Conservation (phyloP, 148 eudicot genomes). For the Chenopodium berlandieri region DNA sequence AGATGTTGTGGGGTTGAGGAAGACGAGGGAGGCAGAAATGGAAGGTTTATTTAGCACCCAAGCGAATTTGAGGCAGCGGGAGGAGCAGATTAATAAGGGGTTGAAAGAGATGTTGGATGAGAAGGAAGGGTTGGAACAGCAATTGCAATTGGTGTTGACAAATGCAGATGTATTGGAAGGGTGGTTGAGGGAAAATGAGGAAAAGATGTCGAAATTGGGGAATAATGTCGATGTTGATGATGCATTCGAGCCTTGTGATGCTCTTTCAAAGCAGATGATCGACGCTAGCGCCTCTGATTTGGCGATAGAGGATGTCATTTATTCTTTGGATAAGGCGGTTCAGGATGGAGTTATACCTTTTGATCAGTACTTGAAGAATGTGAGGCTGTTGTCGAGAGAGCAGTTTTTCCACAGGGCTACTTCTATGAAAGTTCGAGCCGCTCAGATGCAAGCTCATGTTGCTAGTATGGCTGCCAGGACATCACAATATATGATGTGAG, state of each 20-base stretch:
- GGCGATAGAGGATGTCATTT: conserved; percentile 83
- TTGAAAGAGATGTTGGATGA: conserved; percentile 76
- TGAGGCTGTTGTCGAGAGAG: conserved; percentile 79
- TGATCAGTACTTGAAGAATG: conserved; percentile 81
- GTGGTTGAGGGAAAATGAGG: conserved; percentile 83
- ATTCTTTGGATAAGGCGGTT: conserved; percentile 80
- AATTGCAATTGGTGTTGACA: conserved; percentile 78
- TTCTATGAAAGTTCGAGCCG: conserved; percentile 61
- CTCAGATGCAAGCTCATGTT: conserved; percentile 90
- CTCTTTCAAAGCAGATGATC: conserved; percentile 75
- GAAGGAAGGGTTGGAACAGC: conserved; percentile 80
- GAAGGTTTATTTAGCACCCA: conserved; percentile 70
- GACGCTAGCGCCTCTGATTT: conserved; percentile 73
- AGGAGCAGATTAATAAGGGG: conserved; percentile 50
- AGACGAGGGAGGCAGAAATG: conserved; percentile 74
- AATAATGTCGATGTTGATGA: conserved; percentile 53
- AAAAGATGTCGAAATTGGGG: conserved; percentile 41
- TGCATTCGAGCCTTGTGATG: conserved; percentile 70
- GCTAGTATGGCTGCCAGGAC: conserved; percentile 78
- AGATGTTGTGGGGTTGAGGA: conserved; percentile 69
- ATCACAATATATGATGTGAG: conserved; percentile 40
- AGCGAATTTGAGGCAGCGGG: conserved; percentile 61
- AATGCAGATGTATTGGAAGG: conserved; percentile 74
- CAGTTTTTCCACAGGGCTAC: conserved; percentile 87
- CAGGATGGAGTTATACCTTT: conserved; percentile 79